A percentile compares a stretch with the other conserved stretches of the same genome.
Evolutionary conservation across 495 filamentous ascomycete species (phyloP).

Genomic region (Penicillium paxilli): DNA sequence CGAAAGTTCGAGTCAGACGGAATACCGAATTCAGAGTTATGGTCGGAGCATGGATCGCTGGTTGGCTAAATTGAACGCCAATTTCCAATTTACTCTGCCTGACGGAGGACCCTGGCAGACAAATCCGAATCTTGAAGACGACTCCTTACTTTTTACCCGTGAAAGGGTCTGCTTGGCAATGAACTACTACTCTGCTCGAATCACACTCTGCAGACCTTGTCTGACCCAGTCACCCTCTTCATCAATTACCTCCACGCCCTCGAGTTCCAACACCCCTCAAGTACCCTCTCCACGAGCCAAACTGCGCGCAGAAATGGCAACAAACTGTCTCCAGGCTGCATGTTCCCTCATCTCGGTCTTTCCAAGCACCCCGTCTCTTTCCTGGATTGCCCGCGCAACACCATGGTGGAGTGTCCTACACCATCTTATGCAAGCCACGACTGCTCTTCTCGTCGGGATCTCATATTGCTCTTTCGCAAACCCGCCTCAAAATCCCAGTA

Average conservation of each 20-base stretch:
- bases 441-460: constrained; percentile 56
- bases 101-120: constrained; percentile 17
- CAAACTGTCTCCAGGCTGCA: constrained; percentile 56
- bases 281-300: constrained; percentile 26
- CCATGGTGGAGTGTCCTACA: constrained; percentile 67
- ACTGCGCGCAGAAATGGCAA: constrained; percentile 52
- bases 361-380: constrained; percentile 34
- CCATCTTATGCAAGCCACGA: constrained; percentile 61
- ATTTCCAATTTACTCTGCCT: constrained; percentile 46
- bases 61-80: constrained; percentile 44
- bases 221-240: constrained; percentile 24
- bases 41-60: constrained; percentile 49
- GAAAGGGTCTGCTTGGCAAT: constrained; percentile 48
- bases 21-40: constrained; percentile 50
- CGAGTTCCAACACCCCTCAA: neutral
- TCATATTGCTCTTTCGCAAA: constrained; percentile 23
- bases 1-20: constrained; percentile 50
- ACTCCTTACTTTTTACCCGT: constrained; percentile 10
- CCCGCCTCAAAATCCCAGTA: neutral
- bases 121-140: constrained; percentile 13
- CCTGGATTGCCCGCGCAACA: constrained; percentile 45
- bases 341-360: constrained; percentile 52
- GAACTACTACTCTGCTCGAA: constrained; percentile 54
- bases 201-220: constrained; percentile 61
- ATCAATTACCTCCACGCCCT: neutral